Evolutionary conservation across 768 basidiomycete species (phyloP).

Genomic region (Kwoniella europaea): DNA sequence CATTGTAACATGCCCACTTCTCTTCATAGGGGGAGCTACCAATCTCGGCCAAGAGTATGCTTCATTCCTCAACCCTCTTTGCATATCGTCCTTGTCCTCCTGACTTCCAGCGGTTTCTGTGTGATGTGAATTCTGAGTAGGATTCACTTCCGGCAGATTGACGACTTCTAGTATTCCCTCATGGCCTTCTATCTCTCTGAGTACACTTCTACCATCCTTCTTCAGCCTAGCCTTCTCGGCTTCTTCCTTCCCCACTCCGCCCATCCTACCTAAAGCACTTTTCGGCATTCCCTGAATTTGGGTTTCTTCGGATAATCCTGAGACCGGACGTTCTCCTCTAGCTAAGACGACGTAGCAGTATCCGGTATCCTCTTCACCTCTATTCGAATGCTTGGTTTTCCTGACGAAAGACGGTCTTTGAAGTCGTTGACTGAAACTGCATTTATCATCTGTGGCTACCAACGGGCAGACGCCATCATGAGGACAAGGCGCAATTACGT

Average conservation of each 20-base stretch:
- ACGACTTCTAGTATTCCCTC: conserved; percentile 42
- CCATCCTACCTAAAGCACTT: conserved; percentile 32
- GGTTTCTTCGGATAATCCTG: not conserved
- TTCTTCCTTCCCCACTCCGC: conserved; percentile 51
- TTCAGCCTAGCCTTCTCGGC: conserved; percentile 37
- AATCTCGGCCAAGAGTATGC: conserved; percentile 89
- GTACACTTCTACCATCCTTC: conserved; percentile 35
- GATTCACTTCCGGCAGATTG: conserved; percentile 22
- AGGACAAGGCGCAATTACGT: conserved; percentile 70
- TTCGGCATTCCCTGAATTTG: not conserved
- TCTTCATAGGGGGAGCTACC: conserved; percentile 88
- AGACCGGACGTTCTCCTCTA: conserved; percentile 72
- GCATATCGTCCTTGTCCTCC: conserved; percentile 11
- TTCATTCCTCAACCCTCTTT: conserved; percentile 67
- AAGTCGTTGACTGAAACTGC: conserved; percentile 84
- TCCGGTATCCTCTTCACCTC: conserved; percentile 82
- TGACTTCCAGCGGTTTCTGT: not conserved
- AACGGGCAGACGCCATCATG: conserved; percentile 87
- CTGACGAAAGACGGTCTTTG: conserved; percentile 85
- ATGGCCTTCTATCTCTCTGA: conserved; percentile 32
- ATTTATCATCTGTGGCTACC: conserved; percentile 58
- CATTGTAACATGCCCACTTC: conserved; percentile 85
- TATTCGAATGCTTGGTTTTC: conserved; percentile 80
- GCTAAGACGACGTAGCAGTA: conserved; percentile 91
- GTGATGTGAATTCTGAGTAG: not conserved